Evolutionary conservation across 345 rosid genomes (phyloP), one percentile per base, ranked within the genome.

Genomic region (Noccaea bulbosa): DNA sequence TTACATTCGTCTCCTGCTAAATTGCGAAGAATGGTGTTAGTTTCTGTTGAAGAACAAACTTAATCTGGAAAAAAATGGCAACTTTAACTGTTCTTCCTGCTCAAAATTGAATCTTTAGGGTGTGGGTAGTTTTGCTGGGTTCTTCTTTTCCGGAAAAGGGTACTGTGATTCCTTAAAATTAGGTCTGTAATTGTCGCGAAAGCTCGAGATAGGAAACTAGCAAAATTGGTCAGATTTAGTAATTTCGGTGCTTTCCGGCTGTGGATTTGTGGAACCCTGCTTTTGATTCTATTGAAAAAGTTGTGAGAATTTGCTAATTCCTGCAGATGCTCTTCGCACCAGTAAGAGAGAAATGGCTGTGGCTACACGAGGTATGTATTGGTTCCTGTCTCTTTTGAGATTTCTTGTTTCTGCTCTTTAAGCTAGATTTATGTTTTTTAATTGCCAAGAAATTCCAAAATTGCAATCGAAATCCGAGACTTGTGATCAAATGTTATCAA

Each of bases 331-430:
- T 67, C 86, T 93, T 67, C 79, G 93, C 72, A 78, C 81, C 9
- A 93, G 95, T 84, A 93, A 93, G 80, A 88, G 95, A 70, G 98
- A 93, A 39, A 93, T 93, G 97, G 84, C 88, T 20, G 92, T 87
- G 58, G 97, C 98, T 37, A 93, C 98, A 0, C 82, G 98, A 81
- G 97, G 98, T 92, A 72, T 45, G 22, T 76, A 14, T 14, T 5
- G n/a, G 7, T 33, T 66, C 6, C 3, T 4, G 2, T 49, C 41
- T 58, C 20, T 48, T 15, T 10, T 37, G 7, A 35, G 12, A 8
- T 11, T 48, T 20, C 22, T 27, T 11, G n/a, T 8, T 61, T 61
- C 8, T 3, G 7, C 5, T n/a, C 27, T 41, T 62, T 27, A 5
- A 62, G 67, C 32, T 61, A 30, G 30, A 45, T 62, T 62, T 30